phyloP scores from a whole-genome alignment of 805 yeast genomes.

The Saturnispora galanensis region DNA sequence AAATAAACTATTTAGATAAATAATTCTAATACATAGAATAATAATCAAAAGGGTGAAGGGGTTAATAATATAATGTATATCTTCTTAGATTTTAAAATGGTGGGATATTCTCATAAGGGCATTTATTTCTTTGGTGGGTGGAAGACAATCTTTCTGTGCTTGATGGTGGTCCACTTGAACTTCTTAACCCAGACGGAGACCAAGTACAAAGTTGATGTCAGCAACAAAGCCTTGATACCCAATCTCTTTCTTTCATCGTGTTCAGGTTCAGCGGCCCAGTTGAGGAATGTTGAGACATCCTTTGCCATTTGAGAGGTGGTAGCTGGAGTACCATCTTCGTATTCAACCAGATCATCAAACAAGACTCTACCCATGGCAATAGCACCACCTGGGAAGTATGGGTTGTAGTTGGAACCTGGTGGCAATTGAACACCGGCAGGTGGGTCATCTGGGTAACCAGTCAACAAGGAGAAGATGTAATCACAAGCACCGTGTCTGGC shows the following conservation, averaged over 20 bases:
- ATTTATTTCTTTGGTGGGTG: constrained; percentile 75
- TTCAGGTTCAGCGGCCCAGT: constrained; percentile 99
- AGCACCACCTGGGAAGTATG: constrained; percentile 99
- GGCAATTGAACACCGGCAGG: constrained; percentile 96
- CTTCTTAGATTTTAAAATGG: neutral
- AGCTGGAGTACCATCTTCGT: constrained; percentile 98
- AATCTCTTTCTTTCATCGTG: constrained; percentile 95
- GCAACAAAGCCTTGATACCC: constrained; percentile 86
- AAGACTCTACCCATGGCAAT: constrained; percentile 99
- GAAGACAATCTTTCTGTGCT: constrained; percentile 88
- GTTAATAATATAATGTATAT: neutral
- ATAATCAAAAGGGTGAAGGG: neutral
- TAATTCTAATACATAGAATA: neutral
- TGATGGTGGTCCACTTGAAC: constrained; percentile 96
- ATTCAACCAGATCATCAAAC: constrained; percentile 95
- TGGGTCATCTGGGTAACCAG: constrained; percentile 98
- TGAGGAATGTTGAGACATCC: constrained; percentile 90
- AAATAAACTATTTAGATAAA: constrained; percentile 2
- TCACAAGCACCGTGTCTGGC: constrained; percentile 98
- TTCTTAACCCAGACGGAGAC: constrained; percentile 87
- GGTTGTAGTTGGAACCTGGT: constrained; percentile 94
- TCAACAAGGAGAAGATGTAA: constrained; percentile 86
- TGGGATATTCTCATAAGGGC: neutral
- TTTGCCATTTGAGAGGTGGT: constrained; percentile 99
- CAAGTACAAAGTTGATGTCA: constrained; percentile 69